Evolutionary conservation across 129 eudicot genomes (phyloP), one percentile per base, ranked within the genome.

Genomic region (Artemisia argyi): DNA sequence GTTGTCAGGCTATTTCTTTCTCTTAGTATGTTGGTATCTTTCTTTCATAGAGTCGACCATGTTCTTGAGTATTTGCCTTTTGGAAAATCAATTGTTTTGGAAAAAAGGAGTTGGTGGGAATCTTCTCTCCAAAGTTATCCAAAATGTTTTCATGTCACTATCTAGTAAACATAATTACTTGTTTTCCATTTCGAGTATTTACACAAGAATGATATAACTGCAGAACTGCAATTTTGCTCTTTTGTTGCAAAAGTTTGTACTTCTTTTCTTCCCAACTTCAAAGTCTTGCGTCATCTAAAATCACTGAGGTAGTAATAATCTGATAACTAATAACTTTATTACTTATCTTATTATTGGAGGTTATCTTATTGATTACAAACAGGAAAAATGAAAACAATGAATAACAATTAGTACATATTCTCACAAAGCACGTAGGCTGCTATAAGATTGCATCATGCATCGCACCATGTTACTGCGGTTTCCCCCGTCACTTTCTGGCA

Each of bases 391-490:
- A n/a, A 62, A 15, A 15, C 22, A 32, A 62, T n/a, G 10, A 62
- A 32, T 39, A 39, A 39, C 46, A 39, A 39, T 6, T 7, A 39
- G 46, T 32, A 14, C 68, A 32, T 61, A 11, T 62, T 32, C 3
- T 2, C 68, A 15, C 68, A 60, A 17, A 60, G 65, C 35, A 13
- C 4, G 26, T 60, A 26, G 26, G 42, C 44, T 60, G 18, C 3
- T 26, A 39, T 5, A 52, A 61, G n/a, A 57, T 26, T 39, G 17
- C 22, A 50, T 73, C 70, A 73, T 35, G 78, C 71, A 6, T 73
- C 78, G 32, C 71, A 51, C 78, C 78, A 73, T 51, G 78, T 73
- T 26, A 73, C 51, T 3, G 14, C 3, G n/a, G 63, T 35, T 63
- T 73, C 10, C 0, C 78, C 78, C 63, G n/a, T 62, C 78, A 73